Conservation (phyloP, 2,329 filamentous ascomycete genomes). For the Geosmithia putterillii region DNA sequence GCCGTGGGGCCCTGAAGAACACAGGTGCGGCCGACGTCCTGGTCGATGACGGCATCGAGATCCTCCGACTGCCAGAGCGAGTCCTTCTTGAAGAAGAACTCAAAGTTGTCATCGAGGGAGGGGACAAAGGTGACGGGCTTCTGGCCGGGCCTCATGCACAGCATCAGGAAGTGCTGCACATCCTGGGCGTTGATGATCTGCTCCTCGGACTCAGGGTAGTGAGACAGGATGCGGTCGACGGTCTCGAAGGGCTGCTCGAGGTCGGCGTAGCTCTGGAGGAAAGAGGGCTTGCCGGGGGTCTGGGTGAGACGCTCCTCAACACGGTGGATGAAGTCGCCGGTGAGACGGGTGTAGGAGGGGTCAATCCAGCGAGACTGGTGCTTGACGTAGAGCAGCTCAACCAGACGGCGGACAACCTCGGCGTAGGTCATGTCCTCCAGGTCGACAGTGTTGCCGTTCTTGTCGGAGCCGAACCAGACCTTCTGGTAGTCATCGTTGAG, state of each 20-base stretch:
- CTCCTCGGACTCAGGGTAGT: conserved; percentile 74
- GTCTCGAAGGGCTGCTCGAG: conserved; percentile 70
- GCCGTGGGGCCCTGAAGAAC: conserved; percentile 93
- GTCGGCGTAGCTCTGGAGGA: conserved; percentile 83
- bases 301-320: conserved; percentile 91
- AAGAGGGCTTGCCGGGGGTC: conserved; percentile 57
- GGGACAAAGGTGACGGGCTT: conserved; percentile 97
- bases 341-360: conserved; percentile 66
- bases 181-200: conserved; percentile 98
- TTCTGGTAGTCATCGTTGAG: conserved; percentile 95
- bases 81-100: conserved; percentile 99
- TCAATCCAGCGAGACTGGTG: conserved; percentile 91
- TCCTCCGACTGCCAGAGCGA: conserved; percentile 99
- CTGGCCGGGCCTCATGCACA: conserved; percentile 84
- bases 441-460: conserved; percentile 67
- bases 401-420: conserved; percentile 76
- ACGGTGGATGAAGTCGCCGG: conserved; percentile 91
- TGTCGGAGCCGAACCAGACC: conserved; percentile 88
- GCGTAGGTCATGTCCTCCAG: conserved; percentile 93
- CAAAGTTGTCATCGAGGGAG: conserved; percentile 90
- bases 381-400: conserved; percentile 83
- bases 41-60: conserved; percentile 84
- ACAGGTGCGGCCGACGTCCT: conserved; percentile 92
- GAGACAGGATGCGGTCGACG: conserved; percentile 65
- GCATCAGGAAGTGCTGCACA: conserved; percentile 88